Percentiles rank a stretch among this genome's conserved stretches.
Conservation (phyloP, 192 early-diverging fungal genomes). For the Fimicolochytrium jonesii region DNA sequence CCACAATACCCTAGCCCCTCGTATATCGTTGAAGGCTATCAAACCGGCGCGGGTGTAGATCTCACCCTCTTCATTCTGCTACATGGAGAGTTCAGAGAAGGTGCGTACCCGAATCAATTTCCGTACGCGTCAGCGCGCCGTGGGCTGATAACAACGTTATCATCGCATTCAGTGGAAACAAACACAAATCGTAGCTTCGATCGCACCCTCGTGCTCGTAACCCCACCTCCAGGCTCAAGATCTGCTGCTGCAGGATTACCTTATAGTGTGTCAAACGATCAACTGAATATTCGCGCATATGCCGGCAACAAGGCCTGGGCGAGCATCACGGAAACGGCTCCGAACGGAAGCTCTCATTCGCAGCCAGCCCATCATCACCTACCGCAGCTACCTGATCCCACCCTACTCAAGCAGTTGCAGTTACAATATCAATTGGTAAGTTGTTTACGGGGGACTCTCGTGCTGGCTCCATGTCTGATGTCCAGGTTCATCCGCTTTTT, state of each 20-base stretch:
- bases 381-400: slow-evolving; percentile 17
- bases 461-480: not conserved
- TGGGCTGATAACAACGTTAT: too few relatives aligned
- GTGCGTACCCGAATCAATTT: slow-evolving; percentile 20
- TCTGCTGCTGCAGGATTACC: slow-evolving; percentile 25
- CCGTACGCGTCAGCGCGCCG: too few relatives aligned
- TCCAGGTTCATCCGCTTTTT: not conserved
- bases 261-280: slow-evolving; percentile 24
- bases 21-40: slow-evolving; percentile 22
- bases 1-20: slow-evolving; percentile 1
- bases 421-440: slow-evolving; percentile 25
- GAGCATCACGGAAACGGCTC: not conserved
- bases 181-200: slow-evolving; percentile 34
- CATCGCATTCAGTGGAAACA: too few relatives aligned
- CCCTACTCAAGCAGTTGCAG: slow-evolving; percentile 15
- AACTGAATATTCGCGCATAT: slow-evolving; percentile 12
- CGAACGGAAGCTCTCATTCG: not conserved
- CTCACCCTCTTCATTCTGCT: slow-evolving; percentile 22
- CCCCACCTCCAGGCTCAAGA: slow-evolving; percentile 30
- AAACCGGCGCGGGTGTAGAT: slow-evolving; percentile 13
- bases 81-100: slow-evolving; percentile 40
- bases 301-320: slow-evolving; percentile 9
- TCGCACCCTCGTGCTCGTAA: slow-evolving; percentile 39
- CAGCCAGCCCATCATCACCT: not conserved
- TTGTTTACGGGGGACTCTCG: not conserved